Evolutionary conservation across 176 grass and related monocot genomes (phyloP).

Genomic region (Coix lacrymajobi): DNA sequence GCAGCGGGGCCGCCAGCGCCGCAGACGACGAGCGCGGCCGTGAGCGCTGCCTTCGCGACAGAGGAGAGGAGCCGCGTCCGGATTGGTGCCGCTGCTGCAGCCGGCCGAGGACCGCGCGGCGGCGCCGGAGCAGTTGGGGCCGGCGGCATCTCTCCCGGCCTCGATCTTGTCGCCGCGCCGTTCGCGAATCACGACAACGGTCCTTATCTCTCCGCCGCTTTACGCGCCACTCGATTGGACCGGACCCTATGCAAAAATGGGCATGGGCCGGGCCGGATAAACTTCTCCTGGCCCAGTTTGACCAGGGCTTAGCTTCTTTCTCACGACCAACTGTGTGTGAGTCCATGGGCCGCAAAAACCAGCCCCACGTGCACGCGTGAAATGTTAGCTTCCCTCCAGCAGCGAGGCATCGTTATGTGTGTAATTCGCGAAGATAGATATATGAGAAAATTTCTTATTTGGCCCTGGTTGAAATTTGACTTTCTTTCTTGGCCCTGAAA

Average conservation of each 20-base stretch:
- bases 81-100: neutral
- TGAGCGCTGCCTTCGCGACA: neutral
- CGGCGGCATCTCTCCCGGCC: neutral
- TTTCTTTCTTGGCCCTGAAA: no score
- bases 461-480: no score
- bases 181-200: neutral
- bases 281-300: neutral
- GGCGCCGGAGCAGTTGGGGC: neutral
- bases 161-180: neutral
- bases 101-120: neutral
- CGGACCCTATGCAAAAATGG: neutral
- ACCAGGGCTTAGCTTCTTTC: neutral
- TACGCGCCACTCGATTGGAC: slow-evolving; percentile 2
- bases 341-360: neutral
- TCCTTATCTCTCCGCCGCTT: neutral
- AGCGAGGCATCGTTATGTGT: neutral
- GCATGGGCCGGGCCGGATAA: neutral
- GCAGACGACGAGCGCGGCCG: slow-evolving; percentile 8
- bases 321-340: neutral
- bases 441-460: no score
- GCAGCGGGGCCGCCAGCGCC: neutral
- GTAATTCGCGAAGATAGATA: neutral
- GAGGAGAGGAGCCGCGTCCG: neutral
- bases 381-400: no score
- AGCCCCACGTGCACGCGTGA: neutral